Evolutionary conservation across 805 yeast genomes (phyloP).

Genomic region (Sungouiozyma intestinalis): DNA sequence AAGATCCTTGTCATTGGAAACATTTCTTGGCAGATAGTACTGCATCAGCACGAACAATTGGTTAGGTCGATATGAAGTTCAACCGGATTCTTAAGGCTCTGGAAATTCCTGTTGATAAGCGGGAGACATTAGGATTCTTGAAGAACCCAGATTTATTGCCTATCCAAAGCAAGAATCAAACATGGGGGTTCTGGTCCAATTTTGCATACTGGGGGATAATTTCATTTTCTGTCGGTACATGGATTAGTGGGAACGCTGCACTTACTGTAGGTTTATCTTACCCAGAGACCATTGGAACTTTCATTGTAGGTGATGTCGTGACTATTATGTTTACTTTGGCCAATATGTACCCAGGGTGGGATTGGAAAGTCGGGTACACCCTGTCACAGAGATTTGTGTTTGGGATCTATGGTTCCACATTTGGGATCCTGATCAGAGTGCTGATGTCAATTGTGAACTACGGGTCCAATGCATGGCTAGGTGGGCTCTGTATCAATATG

Average conservation of each 20-base stretch:
- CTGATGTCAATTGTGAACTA: conserved; percentile 39
- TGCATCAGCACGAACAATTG: too few relatives aligned
- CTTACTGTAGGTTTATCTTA: conserved; percentile 36
- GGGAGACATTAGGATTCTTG: conserved; percentile 23
- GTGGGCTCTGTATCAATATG: conserved; percentile 33
- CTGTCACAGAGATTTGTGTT: conserved; percentile 37
- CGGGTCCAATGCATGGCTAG: conserved; percentile 38
- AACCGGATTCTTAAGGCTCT: conserved; percentile 8
- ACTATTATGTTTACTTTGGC: conserved; percentile 35
- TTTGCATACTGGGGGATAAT: conserved; percentile 38
- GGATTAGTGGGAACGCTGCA: conserved; percentile 37
- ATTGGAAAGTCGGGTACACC: conserved; percentile 42
- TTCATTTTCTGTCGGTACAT: conserved; percentile 36
- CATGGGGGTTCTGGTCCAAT: conserved; percentile 34
- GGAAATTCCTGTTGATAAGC: conserved; percentile 26
- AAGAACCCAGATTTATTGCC: conserved; percentile 29
- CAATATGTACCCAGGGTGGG: conserved; percentile 39
- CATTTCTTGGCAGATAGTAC: too few relatives aligned
- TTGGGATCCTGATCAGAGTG: conserved; percentile 35
- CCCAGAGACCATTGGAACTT: conserved; percentile 36
- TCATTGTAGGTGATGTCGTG: conserved; percentile 37
- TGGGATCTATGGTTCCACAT: conserved; percentile 36
- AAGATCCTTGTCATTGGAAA: too few relatives aligned
- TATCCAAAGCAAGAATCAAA: conserved; percentile 21
- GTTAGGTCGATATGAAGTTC: background rate